phyloP scores from a whole-genome alignment of 1,139 yeast genomes.

The Candida sojae region DNA sequence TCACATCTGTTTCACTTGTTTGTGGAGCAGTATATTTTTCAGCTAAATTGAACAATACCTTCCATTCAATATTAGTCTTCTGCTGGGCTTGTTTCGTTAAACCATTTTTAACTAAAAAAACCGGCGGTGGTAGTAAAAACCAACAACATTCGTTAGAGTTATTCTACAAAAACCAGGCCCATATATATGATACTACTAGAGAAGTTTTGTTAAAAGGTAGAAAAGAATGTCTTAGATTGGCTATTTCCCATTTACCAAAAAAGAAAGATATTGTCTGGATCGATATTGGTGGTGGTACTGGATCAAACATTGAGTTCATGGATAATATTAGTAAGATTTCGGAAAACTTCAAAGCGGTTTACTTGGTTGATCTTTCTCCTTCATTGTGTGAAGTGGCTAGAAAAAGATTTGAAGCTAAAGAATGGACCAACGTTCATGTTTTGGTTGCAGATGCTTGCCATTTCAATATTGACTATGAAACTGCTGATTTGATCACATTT shows the following conservation, averaged over 20 bases:
- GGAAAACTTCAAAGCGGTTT: slow-evolving; percentile 60
- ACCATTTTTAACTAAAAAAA: slow-evolving; percentile 51
- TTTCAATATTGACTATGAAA: slow-evolving; percentile 49
- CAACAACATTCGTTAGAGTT: slow-evolving; percentile 67
- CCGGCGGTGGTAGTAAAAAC: slow-evolving; percentile 19
- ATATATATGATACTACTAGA: slow-evolving; percentile 72
- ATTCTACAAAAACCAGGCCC: slow-evolving; percentile 77
- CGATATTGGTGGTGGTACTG: slow-evolving; percentile 87
- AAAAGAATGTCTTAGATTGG: slow-evolving; percentile 60
- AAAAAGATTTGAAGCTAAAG: slow-evolving; percentile 48
- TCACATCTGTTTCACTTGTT: slow-evolving; percentile 19
- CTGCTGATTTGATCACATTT: slow-evolving; percentile 67
- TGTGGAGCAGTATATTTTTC: slow-evolving; percentile 17
- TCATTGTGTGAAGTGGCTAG: slow-evolving; percentile 74
- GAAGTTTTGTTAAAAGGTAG: slow-evolving; percentile 68
- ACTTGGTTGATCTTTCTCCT: slow-evolving; percentile 75
- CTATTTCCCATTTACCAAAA: slow-evolving; percentile 53
- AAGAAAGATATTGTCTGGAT: slow-evolving; percentile 66
- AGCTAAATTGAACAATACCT: slow-evolving; percentile 25
- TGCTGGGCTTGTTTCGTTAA: slow-evolving; percentile 66
- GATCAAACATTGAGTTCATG: slow-evolving; percentile 80
- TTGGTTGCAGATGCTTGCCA: slow-evolving; percentile 76
- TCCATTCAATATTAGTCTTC: slow-evolving; percentile 37
- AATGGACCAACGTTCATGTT: slow-evolving; percentile 69
- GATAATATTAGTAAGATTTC: slow-evolving; percentile 52